phyloP scores from a whole-genome alignment of 805 yeast species.

The Hanseniaspora guilliermondii region DNA sequence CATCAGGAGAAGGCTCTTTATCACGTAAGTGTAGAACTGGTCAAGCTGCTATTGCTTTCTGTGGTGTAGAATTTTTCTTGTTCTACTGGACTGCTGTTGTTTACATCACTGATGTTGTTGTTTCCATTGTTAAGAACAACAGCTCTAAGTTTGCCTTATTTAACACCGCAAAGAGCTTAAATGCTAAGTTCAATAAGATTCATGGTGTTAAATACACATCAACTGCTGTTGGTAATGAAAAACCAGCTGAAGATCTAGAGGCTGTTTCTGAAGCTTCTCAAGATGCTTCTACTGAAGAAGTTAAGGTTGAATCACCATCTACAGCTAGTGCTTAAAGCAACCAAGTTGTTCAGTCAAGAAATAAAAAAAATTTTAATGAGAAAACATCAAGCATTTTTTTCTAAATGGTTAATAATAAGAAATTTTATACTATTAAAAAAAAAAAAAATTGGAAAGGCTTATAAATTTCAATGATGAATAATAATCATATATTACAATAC shows the following conservation, averaged over 20 bases:
- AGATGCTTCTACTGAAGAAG: background rate
- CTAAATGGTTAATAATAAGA: too few species aligned
- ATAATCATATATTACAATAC: background rate
- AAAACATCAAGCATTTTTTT: too few species aligned
- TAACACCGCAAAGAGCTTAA: background rate
- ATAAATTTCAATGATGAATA: too few species aligned
- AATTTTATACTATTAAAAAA: too few species aligned
- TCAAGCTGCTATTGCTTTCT: conserved; percentile 27
- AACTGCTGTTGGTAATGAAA: background rate
- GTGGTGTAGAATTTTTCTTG: conserved; percentile 24
- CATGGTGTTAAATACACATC: background rate
- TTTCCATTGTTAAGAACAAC: background rate
- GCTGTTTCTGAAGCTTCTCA: background rate
- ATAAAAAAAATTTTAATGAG: too few species aligned
- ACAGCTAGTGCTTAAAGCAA: background rate
- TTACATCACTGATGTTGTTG: background rate
- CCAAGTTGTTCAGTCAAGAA: too few species aligned
- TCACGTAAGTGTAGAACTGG: conserved; percentile 22
- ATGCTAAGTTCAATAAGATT: background rate
- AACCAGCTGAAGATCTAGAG: background rate
- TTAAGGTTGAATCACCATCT: background rate
- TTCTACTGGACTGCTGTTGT: conserved; percentile 15
- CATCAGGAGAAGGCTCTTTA: conserved; percentile 15
- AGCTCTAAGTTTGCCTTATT: background rate
- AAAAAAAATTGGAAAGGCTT: too few species aligned